Evolutionary conservation across 1,284 basidiomycete species (phyloP).

Genomic region (Leccinum ponderosum): DNA sequence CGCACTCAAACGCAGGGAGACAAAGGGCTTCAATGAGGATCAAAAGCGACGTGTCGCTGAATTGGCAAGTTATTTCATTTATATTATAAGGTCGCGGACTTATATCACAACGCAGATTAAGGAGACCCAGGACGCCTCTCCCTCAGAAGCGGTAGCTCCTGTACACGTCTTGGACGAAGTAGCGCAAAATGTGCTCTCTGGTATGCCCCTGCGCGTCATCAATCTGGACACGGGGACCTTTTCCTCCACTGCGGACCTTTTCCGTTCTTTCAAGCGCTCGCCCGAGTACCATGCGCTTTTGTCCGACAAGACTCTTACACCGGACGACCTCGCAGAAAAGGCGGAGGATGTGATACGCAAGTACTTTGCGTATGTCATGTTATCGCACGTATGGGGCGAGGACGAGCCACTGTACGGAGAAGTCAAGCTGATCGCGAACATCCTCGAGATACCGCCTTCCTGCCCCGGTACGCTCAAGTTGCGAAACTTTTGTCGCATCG

Average conservation of each 20-base stretch:
- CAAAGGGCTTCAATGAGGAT: not conserved
- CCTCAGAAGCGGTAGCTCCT: slow-evolving; percentile 11
- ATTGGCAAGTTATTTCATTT: slow-evolving; percentile 2
- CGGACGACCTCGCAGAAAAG: slow-evolving; percentile 9
- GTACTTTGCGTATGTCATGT: slow-evolving; percentile 30
- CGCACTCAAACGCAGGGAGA: slow-evolving; percentile 1
- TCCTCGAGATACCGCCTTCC: slow-evolving; percentile 19
- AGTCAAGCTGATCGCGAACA: slow-evolving; percentile 10
- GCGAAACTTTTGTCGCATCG: slow-evolving; percentile 23
- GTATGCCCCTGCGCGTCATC: slow-evolving; percentile 26
- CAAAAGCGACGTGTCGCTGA: not conserved
- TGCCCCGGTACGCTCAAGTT: slow-evolving; percentile 21
- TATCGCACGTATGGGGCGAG: slow-evolving; percentile 30
- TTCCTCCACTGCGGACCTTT: slow-evolving; percentile 17
- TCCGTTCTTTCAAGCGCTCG: slow-evolving; percentile 20
- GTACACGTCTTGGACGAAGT: slow-evolving; percentile 18
- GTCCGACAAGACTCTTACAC: slow-evolving; percentile 3
- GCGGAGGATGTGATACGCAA: slow-evolving; percentile 17
- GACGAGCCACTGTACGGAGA: slow-evolving; percentile 27
- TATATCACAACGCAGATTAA: not conserved
- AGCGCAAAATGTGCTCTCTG: slow-evolving; percentile 16
- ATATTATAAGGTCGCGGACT: not conserved
- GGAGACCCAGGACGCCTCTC: slow-evolving; percentile 3
- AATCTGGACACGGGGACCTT: slow-evolving; percentile 21
- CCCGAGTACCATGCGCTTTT: slow-evolving; percentile 21